Evolutionary conservation across 495 filamentous ascomycete species (phyloP), one percentile per base, ranked within the genome.

Genomic region (Monascus purpureus): DNA sequence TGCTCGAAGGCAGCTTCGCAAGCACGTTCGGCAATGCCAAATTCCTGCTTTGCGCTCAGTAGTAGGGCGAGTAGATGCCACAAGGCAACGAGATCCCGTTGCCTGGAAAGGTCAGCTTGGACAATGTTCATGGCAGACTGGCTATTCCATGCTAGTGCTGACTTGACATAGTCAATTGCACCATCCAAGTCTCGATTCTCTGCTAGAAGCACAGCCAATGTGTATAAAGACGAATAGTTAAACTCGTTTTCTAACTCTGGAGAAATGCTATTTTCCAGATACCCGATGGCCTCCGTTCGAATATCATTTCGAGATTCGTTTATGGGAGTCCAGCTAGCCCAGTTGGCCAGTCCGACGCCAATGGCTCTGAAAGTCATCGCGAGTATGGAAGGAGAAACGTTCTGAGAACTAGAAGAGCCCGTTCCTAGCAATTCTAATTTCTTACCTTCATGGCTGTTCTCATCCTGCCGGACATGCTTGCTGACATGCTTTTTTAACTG

Each of bases 1-100:
- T 87, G 80, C 31, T 93, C 82, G 43, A 94, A 82, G 6, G 87
- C 88, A 8, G 81, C 85, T 50, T 90, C 80, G 41, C 86, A 94
- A 2, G 83, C 75, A 23, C 73, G 73, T 13, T 71, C 68, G 8
- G 90, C 86, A 43, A 77, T 75, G 26, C 73, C 61, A 47, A 83
- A 95, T 22, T 93, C 83, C 25, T 92, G 77, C 38, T 77, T 76
- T 6, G 85, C 82, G 44, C 83, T 93, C 6, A 96, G 65, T 17
- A 95, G 59, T 22, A 96, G 59, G 2, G 82, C 76, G 31, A 96
- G 69, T 2, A 95, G 61, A 55, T 97, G 92, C 80, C 90, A 92
- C 11, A 64, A 32, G 8, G 60, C 44, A 8, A 67, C 51, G 9
- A 61, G 46, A 25, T 65, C 60, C 9, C 60, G 48, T 29, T 64